phyloP scores from a whole-genome alignment of 169 alveolate species.

The Cryptosporidium felis region DNA sequence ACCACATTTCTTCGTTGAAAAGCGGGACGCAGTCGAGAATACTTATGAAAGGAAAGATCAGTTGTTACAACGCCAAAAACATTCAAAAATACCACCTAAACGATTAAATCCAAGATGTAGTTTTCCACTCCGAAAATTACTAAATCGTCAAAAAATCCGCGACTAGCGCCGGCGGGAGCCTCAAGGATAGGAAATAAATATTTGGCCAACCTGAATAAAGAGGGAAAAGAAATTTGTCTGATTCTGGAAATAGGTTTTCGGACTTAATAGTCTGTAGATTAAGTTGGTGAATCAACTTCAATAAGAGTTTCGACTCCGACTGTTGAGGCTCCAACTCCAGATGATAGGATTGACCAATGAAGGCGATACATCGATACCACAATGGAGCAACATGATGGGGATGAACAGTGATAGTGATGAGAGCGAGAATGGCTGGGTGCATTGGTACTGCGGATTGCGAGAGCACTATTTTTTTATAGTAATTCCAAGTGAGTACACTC shows the following conservation, averaged over 20 bases:
- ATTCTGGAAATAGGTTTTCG: not conserved
- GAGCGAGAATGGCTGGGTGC: constrained; percentile 72
- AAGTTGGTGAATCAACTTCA: not conserved
- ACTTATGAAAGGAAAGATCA: no score
- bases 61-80: no score
- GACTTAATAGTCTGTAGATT: not conserved
- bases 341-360: constrained; percentile 64
- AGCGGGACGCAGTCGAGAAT: no score
- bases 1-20: no score
- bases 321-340: not conserved
- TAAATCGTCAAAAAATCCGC: constrained; percentile 15
- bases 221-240: not conserved
- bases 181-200: not conserved
- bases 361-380: constrained; percentile 31
- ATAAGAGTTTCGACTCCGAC: not conserved
- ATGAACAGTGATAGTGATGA: constrained; percentile 49
- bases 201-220: not conserved
- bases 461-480: constrained; percentile 70
- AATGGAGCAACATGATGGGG: constrained; percentile 65
- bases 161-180: constrained; percentile 9
- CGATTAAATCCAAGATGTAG: not conserved
- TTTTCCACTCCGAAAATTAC: no score
- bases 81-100: no score
- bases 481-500: constrained; percentile 69
- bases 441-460: constrained; percentile 72